Evolutionary conservation across 2,329 filamentous ascomycete genomes (phyloP), one percentile per base, ranked within the genome.

Genomic region (Penicillium sumatraense): DNA sequence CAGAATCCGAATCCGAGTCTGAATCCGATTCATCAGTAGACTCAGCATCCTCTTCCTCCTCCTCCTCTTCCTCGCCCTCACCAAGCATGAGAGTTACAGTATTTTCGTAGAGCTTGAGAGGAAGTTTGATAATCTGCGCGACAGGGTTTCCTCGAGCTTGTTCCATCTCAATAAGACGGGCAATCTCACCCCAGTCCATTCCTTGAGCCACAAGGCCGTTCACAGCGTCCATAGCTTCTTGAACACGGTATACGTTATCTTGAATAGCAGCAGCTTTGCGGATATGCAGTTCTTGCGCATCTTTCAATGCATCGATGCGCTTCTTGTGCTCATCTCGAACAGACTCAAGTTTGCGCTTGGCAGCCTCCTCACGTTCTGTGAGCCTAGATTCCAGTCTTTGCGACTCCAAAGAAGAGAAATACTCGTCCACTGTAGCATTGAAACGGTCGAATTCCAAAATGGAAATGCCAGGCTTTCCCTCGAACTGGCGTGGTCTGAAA

Each of bases 111-210:
- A 99, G 80, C 65, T 96, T 96, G 48, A 99, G 76, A 0, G 95
- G 93, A 16, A 96, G 77, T 69, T 89, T 90, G 68, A 99, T 96
- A 41, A 92, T 87, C 54, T 89, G 83, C 1, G 95, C 95, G 7
- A 99, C 92, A 0, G 90, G 86, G 62, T 99, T 99, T 24, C 86
- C 82, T 46, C 87, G 82, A 57, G 81, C 86, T 71, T 96, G 90
- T 71, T 98, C 93, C 62, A 91, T 85, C 70, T 96, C 91, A 49
- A 99, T 90, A 58, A 99, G 78, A 55, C 89, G 89, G 9, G 85
- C 91, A 66, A 98, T 93, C 62, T 97, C 90, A 10, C 91, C 86
- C 95, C 95, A 99, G 66, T 99, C 95, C 92, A 98, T 98, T 10
- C 93, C 93, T 68, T 96, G 91, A 5, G 86, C 86, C 56, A 99